These are phyloP conservation scores for Xanthoceras sorbifolium DNA, from an alignment of 345 rosid species.

Conservation along the genomic window DNA sequence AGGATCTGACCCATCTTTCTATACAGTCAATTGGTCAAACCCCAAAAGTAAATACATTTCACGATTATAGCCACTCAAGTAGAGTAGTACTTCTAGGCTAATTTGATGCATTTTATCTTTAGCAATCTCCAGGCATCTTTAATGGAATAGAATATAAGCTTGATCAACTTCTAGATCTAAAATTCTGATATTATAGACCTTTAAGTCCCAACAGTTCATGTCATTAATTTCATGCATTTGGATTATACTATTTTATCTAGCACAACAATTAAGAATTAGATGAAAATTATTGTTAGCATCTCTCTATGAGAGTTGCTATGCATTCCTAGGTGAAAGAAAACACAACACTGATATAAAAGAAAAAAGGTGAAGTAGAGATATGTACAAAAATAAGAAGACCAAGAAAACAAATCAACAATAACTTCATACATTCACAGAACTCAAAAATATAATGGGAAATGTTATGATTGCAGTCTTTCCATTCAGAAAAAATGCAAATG, in stretches of 20 bases:
- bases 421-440: too few species aligned
- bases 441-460: neutral
- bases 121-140: neutral
- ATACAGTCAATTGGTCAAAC: neutral
- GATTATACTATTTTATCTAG: neutral
- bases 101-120: neutral
- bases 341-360: too few species aligned
- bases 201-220: neutral
- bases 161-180: neutral
- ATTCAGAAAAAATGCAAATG: constrained; percentile 6
- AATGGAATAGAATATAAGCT: neutral
- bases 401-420: too few species aligned
- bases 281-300: neutral
- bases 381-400: too few species aligned
- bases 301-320: neutral
- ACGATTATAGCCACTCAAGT: neutral
- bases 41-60: neutral
- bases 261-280: neutral
- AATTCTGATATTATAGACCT: neutral
- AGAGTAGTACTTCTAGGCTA: neutral
- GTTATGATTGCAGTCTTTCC: neutral
- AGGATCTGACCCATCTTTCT: too few species aligned
- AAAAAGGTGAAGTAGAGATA: too few species aligned
- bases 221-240: neutral
- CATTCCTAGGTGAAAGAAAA: neutral